These are phyloP conservation scores for Aphanomyces stellatus DNA, from an alignment of 352 stramenopile genomes.

Conservation along the genomic window DNA sequence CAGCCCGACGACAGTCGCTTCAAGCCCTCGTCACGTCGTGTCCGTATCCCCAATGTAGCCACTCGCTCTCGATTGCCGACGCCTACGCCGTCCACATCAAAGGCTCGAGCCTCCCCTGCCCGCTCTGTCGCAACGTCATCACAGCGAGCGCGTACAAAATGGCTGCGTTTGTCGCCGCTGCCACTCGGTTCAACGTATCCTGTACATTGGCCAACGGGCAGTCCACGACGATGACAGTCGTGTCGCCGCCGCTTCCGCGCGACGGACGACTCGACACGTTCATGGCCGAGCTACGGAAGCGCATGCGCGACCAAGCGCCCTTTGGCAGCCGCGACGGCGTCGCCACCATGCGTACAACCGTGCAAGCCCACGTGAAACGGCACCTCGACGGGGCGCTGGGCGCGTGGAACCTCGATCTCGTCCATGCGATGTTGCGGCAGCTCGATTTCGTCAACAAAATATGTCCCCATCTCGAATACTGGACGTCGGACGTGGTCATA, in stretches of 20 bases:
- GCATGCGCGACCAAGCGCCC: background rate
- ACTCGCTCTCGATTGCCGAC: background rate
- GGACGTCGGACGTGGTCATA: conserved; percentile 4
- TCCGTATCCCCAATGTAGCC: background rate
- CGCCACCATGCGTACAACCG: background rate
- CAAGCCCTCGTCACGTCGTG: background rate
- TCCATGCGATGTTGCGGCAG: conserved; percentile 19
- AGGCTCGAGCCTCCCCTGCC: background rate
- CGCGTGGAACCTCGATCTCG: conserved; percentile 5
- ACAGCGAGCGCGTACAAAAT: background rate
- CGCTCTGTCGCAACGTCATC: background rate
- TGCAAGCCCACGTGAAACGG: background rate
- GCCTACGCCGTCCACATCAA: conserved; percentile 13
- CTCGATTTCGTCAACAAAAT: conserved; percentile 22
- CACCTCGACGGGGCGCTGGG: background rate
- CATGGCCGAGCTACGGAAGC: background rate
- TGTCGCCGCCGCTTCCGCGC: background rate
- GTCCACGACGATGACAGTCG: no score
- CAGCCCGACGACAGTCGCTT: background rate
- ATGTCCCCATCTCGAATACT: conserved; percentile 14
- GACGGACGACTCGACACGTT: background rate
- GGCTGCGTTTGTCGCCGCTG: background rate
- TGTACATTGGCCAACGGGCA: no score
- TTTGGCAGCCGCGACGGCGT: background rate
- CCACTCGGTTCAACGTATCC: background rate